These are phyloP conservation scores for Aspergillus tamarii DNA, from an alignment of 2,329 filamentous ascomycete genomes.

Conservation along the genomic window DNA sequence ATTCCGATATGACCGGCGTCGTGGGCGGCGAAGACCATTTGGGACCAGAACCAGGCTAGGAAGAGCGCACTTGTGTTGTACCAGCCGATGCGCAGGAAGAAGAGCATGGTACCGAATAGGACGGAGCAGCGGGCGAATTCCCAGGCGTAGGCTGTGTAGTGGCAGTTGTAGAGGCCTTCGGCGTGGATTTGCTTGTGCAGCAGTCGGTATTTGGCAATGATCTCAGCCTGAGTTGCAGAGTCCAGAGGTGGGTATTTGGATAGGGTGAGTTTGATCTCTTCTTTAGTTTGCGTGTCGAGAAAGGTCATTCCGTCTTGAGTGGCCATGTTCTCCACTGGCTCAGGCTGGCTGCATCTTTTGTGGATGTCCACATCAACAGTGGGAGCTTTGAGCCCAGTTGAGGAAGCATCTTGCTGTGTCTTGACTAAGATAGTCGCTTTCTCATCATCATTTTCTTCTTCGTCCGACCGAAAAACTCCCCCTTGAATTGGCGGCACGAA, in stretches of 20 bases:
- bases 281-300: conserved; percentile 13
- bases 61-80: conserved; percentile 70
- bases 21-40: conserved; percentile 87
- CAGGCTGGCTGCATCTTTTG: neutral
- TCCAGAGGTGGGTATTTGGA: conserved; percentile 79
- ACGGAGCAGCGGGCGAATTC: conserved; percentile 70
- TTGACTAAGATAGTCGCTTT: neutral
- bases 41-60: conserved; percentile 85
- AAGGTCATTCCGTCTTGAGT: conserved; percentile 21
- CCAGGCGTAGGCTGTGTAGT: conserved; percentile 73
- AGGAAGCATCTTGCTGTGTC: neutral
- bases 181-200: conserved; percentile 46
- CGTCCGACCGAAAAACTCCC: conserved; percentile 60
- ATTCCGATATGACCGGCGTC: conserved; percentile 80
- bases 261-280: conserved; percentile 16
- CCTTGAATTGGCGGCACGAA: conserved; percentile 89
- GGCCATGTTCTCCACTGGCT: neutral
- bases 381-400: neutral
- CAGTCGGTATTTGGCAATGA: conserved; percentile 62
- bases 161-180: conserved; percentile 77
- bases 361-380: neutral
- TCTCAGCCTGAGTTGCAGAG: conserved; percentile 67
- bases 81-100: conserved; percentile 63
- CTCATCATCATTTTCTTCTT: neutral
- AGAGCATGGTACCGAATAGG: conserved; percentile 56